Conservation (phyloP, 805 yeast species). For the Saccharomycopsis vini region DNA sequence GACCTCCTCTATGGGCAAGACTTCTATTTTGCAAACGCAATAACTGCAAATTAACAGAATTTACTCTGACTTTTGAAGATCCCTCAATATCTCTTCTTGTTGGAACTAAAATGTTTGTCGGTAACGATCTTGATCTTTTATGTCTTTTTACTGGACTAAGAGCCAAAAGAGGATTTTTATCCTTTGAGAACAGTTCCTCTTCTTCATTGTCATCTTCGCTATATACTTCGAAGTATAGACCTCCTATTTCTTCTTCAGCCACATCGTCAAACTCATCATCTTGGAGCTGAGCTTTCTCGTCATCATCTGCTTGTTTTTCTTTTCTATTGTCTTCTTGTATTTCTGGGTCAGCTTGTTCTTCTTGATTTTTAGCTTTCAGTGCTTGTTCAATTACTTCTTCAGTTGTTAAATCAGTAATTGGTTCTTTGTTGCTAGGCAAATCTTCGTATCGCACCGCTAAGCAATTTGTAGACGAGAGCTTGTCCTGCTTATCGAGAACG, state of each 20-base stretch:
- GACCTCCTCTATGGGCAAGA: background rate
- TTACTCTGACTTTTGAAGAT: slow-evolving; percentile 1
- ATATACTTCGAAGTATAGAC: background rate
- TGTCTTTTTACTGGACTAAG: background rate
- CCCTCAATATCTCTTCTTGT: no score
- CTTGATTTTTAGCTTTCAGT: no score
- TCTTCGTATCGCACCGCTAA: no score
- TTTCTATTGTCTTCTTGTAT: no score
- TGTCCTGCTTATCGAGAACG: no score
- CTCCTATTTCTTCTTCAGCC: background rate
- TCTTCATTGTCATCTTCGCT: background rate
- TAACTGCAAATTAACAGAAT: background rate
- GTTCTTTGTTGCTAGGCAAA: no score
- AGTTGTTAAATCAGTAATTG: no score
- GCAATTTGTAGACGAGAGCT: no score
- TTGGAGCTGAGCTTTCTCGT: background rate
- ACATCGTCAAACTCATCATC: background rate
- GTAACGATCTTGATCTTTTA: background rate
- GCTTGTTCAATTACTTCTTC: no score
- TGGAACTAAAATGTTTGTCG: background rate
- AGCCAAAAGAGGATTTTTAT: slow-evolving; percentile 44
- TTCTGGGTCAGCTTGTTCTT: no score
- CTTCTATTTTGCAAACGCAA: background rate
- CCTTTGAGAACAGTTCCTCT: slow-evolving; percentile 20
- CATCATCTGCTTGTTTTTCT: no score